Conservation (phyloP, 768 basidiomycete species). For the Termitomyces sp. region DNA sequence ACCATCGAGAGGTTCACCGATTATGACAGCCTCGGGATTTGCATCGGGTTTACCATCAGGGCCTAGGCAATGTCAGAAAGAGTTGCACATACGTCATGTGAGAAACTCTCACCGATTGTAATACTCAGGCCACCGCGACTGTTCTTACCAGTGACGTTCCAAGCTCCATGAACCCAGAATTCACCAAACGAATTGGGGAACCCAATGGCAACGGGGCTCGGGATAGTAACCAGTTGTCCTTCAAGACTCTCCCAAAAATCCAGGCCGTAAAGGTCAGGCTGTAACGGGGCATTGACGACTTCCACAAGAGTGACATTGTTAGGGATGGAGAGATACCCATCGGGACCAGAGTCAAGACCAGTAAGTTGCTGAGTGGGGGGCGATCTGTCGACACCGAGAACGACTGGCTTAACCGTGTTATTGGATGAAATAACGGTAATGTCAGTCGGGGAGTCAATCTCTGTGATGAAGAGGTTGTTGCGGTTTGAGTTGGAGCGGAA, state of each 20-base stretch:
- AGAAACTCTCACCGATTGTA: slow-evolving; percentile 32
- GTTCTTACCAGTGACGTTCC: slow-evolving; percentile 53
- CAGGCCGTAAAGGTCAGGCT: slow-evolving; percentile 47
- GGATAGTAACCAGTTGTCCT: slow-evolving; percentile 51
- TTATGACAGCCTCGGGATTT: slow-evolving; percentile 52
- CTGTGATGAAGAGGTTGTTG: slow-evolving; percentile 46
- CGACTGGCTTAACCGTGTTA: slow-evolving; percentile 41
- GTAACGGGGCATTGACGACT: slow-evolving; percentile 38
- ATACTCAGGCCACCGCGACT: slow-evolving; percentile 50
- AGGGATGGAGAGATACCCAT: slow-evolving; percentile 53
- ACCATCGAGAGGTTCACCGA: slow-evolving; percentile 50
- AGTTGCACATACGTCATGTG: background rate
- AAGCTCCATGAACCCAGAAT: slow-evolving; percentile 55
- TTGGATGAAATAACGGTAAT: slow-evolving; percentile 39
- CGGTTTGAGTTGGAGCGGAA: slow-evolving; percentile 39
- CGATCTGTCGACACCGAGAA: slow-evolving; percentile 47
- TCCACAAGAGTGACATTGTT: slow-evolving; percentile 46
- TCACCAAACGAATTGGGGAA: slow-evolving; percentile 52
- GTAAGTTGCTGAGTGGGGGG: slow-evolving; percentile 48
- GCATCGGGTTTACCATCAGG: slow-evolving; percentile 47
- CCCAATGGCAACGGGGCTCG: slow-evolving; percentile 38
- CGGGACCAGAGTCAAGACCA: slow-evolving; percentile 44
- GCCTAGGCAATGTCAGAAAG: slow-evolving; percentile 24
- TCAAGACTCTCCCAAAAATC: slow-evolving; percentile 66
- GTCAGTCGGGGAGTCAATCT: slow-evolving; percentile 39